Base-by-base conservation (phyloP, 805 yeast genomes). In the Barnettozyma sp. region DNA sequence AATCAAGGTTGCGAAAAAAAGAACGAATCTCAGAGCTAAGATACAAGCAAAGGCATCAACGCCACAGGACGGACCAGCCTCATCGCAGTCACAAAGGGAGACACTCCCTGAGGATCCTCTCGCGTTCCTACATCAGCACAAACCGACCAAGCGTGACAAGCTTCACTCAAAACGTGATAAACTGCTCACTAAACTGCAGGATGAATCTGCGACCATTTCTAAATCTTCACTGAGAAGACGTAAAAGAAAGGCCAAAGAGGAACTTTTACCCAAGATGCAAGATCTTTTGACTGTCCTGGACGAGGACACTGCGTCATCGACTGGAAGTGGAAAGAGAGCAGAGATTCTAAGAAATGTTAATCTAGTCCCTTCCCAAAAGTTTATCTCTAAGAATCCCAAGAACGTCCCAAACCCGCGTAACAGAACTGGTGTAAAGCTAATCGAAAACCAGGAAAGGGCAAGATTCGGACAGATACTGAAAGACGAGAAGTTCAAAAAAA, bases 171-270 rank as follows among this genome's bases (percentile, higher is more conserved):
- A 64, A 44, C 50, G 65, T 22, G 54, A 51, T 22, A 52, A 53
- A 22, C 65, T 71, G 44, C 54, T 64, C 20, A 63, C 59, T 25
- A 62, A 55, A 35, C 62, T 68, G 40, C 34, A 35, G 5, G 51
- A 55, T 40, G 60, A 59, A 33, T 51, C 56, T 1, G 23, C 26
- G 13, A 71, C 73, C 16, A 66, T 82, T 28, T 77, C 86, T 15
- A 82, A 82, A 52, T 76, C 85, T 6, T 64, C 86, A 0, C 42
- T 70, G 4, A 68, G 85, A 51, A 68, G 79, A 55, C 68, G 85
- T 45, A 78, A 78, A 48, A 73, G 83, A 44, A 72, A 68, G 47
- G 64, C 67, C 33, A 72, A 70, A 47, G 82, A 80, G 38, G 73
- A 78, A 45, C 60, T 83, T 41, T 73, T 72, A 47, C 85, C 88